phyloP scores from a whole-genome alignment of 805 yeast genomes.

The Yamadazyma phyllophila region DNA sequence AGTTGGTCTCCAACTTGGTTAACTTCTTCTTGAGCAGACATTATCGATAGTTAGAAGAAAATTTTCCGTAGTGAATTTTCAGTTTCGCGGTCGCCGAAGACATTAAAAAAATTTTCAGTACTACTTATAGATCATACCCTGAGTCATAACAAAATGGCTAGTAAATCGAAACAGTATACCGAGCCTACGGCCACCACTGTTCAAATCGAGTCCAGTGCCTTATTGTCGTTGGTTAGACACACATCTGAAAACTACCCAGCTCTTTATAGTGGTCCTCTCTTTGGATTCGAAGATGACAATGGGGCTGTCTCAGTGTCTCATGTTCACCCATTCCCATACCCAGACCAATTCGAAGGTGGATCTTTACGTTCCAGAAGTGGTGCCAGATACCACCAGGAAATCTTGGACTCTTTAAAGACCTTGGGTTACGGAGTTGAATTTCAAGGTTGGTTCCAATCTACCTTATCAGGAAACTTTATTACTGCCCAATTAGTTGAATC shows the following conservation, averaged over 20 bases:
- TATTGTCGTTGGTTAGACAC: conserved; percentile 62
- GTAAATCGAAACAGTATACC: conserved; percentile 18
- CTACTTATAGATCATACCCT: neutral
- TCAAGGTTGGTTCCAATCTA: conserved; percentile 79
- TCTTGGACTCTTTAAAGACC: conserved; percentile 54
- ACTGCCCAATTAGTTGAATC: conserved; percentile 66
- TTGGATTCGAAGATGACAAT: conserved; percentile 65
- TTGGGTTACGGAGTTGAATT: conserved; percentile 67
- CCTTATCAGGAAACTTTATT: conserved; percentile 67
- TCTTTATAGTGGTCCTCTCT: conserved; percentile 65
- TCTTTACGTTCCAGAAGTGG: conserved; percentile 62
- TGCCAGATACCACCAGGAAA: conserved; percentile 63
- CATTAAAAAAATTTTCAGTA: conserved; percentile 5
- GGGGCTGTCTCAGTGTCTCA: conserved; percentile 54
- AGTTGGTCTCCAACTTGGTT: conserved; percentile 70
- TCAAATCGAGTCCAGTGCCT: conserved; percentile 50
- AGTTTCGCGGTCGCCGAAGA: conserved; percentile 6
- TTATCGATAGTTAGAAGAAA: neutral
- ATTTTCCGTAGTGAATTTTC: neutral
- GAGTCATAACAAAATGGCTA: conserved; percentile 5
- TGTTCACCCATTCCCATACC: conserved; percentile 66
- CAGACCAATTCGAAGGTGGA: conserved; percentile 62
- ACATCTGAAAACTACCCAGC: conserved; percentile 63
- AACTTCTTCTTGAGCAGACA: conserved; percentile 30
- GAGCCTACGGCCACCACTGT: conserved; percentile 40